These are phyloP conservation scores for Prunus davidiana DNA, from an alignment of 306 rosid genomes.

Conservation along the genomic window DNA sequence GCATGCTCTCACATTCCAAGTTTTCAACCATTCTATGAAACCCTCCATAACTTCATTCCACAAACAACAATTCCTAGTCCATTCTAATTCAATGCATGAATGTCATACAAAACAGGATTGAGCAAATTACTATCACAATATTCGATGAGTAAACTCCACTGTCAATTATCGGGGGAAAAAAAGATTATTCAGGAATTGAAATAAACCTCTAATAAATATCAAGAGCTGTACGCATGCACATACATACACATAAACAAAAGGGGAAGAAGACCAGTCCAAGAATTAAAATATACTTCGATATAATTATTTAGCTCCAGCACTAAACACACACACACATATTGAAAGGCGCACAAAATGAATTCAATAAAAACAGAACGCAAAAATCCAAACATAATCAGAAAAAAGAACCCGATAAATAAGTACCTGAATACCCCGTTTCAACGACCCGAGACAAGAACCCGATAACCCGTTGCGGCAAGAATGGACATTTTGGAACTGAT, in stretches of 20 bases:
- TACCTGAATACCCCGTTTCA: slow-evolving; percentile 44
- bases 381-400: neutral
- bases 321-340: neutral
- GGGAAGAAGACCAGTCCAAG: neutral
- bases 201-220: neutral
- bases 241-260: neutral
- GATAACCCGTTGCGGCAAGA: slow-evolving; percentile 48
- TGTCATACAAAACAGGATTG: neutral
- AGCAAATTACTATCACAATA: neutral
- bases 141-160: neutral
- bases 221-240: neutral
- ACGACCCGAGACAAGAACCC: slow-evolving; percentile 30
- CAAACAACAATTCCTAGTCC: neutral
- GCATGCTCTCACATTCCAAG: neutral
- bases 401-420: neutral
- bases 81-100: neutral
- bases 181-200: neutral
- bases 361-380: neutral
- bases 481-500: slow-evolving; percentile 67
- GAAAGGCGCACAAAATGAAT: neutral
- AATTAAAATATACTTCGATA: neutral
- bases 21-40: neutral
- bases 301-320: neutral
- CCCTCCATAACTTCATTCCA: neutral
- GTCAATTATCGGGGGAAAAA: neutral